phyloP scores from a whole-genome alignment of 805 yeast species.

The Candida cerambycidarum region DNA sequence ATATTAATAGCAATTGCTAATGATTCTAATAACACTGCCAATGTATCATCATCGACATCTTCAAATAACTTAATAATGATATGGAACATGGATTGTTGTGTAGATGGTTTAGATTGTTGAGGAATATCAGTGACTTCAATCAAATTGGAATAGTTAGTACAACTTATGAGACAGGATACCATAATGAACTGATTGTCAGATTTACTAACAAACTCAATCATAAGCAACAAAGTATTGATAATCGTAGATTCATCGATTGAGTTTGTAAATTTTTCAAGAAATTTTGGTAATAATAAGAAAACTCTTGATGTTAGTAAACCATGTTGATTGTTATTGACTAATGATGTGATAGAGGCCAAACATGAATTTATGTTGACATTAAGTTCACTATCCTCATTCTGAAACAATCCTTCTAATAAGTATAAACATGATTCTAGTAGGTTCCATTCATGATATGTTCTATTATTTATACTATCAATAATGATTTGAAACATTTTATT shows the following conservation, averaged over 20 bases:
- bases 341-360: neutral
- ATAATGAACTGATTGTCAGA: constrained; percentile 18
- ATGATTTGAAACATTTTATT: constrained; percentile 17
- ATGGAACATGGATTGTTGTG: constrained; percentile 36
- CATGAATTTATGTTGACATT: constrained; percentile 15
- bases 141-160: constrained; percentile 47
- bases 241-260: constrained; percentile 29
- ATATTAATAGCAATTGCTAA: constrained; percentile 55
- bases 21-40: constrained; percentile 69
- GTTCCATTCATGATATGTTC: constrained; percentile 22
- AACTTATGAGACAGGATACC: constrained; percentile 48
- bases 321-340: constrained; percentile 6
- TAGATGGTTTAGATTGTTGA: constrained; percentile 11
- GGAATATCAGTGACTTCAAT: constrained; percentile 17
- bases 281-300: constrained; percentile 54
- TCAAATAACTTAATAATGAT: constrained; percentile 48
- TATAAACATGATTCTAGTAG: constrained; percentile 42
- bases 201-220: constrained; percentile 24
- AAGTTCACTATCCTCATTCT: constrained; percentile 36
- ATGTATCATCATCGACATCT: constrained; percentile 78
- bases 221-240: constrained; percentile 25
- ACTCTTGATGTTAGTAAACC: constrained; percentile 48
- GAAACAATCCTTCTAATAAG: constrained; percentile 41
- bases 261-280: constrained; percentile 51
- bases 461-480: neutral